Conservation (phyloP, 176 grass and related monocot species). For the Paspalum notatum region DNA sequence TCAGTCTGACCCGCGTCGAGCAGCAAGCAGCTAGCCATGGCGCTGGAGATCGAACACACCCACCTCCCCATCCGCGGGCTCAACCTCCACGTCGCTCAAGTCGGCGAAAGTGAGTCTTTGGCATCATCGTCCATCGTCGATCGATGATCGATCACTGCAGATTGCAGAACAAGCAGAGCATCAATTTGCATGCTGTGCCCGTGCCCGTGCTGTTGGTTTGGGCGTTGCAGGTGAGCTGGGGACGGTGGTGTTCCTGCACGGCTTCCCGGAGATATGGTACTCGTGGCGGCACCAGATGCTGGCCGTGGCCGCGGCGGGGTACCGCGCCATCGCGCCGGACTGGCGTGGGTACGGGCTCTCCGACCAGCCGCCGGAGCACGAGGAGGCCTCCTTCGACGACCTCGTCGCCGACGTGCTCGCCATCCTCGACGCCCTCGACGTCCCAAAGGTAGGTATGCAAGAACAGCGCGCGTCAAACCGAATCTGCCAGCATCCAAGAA, state of each 20-base stretch:
- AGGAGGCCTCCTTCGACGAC: conserved; percentile 41
- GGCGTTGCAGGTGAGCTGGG: conserved; percentile 30
- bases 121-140: background rate
- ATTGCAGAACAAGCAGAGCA: background rate
- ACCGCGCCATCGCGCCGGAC: conserved; percentile 62
- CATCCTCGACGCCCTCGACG: conserved; percentile 45
- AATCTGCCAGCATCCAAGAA: background rate
- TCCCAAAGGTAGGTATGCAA: background rate
- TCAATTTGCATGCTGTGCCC: too few relatives aligned
- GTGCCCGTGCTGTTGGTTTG: background rate
- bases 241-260: conserved; percentile 58
- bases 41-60: conserved; percentile 15
- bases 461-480: background rate
- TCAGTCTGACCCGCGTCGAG: background rate
- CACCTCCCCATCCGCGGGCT: conserved; percentile 35
- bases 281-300: conserved; percentile 71
- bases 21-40: background rate
- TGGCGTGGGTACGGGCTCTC: conserved; percentile 67
- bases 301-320: conserved; percentile 59
- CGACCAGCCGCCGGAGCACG: conserved; percentile 46
- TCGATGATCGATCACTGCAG: background rate
- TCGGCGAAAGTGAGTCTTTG: conserved; percentile 5
- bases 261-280: conserved; percentile 77
- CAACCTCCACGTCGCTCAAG: conserved; percentile 45
- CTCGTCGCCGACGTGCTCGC: conserved; percentile 50